Conservation (phyloP, 805 yeast species). For the Yamadazyma scolyti region DNA sequence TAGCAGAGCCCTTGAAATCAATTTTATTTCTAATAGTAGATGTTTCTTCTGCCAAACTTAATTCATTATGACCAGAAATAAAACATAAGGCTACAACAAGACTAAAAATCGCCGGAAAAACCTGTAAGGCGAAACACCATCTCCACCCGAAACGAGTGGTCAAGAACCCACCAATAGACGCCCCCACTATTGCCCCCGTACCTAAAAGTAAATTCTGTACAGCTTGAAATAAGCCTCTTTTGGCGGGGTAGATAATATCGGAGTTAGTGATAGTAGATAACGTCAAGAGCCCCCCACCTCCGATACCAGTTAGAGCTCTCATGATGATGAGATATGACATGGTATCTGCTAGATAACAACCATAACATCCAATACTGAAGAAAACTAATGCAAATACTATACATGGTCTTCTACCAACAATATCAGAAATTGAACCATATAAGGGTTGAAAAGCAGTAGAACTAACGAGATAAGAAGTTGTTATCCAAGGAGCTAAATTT, state of each 20-base stretch:
- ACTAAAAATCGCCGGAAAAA: conserved; percentile 46
- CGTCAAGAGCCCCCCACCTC: conserved; percentile 40
- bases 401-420: conserved; percentile 32
- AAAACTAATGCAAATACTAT: conserved; percentile 29
- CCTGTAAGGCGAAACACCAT: conserved; percentile 50
- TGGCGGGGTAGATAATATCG: conserved; percentile 32
- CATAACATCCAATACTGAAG: conserved; percentile 33
- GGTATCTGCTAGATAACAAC: conserved; percentile 27
- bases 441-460: conserved; percentile 41
- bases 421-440: conserved; percentile 38
- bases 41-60: too few species aligned
- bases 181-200: conserved; percentile 61
- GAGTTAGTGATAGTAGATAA: conserved; percentile 36
- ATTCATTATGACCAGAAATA: conserved; percentile 11
- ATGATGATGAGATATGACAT: conserved; percentile 25
- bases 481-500: conserved; percentile 38
- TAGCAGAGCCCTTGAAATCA: conserved; percentile 30
- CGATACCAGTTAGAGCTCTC: conserved; percentile 38
- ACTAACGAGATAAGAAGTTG: conserved; percentile 38
- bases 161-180: conserved; percentile 57
- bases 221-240: conserved; percentile 39
- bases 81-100: conserved; percentile 26
- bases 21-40: conserved; percentile 18
- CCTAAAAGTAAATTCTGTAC: conserved; percentile 35
- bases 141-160: conserved; percentile 63